phyloP scores from a whole-genome alignment of 176 grass and related monocot genomes.

The Oryza glumipatula region DNA sequence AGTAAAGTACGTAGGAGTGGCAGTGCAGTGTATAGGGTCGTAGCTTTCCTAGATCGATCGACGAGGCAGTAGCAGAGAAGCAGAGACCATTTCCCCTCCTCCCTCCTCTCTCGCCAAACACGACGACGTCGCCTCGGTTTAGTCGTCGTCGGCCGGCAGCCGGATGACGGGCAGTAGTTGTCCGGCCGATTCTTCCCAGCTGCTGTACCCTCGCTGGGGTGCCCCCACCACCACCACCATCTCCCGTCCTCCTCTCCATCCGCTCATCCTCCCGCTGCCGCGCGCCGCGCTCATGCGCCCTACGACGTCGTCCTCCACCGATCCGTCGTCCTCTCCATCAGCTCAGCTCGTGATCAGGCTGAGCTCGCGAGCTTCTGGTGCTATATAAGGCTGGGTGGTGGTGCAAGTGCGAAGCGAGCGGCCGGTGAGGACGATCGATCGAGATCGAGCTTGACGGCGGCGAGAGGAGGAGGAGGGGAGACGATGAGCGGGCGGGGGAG shows the following conservation, averaged over 20 bases:
- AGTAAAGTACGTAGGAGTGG: no score
- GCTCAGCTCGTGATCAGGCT: no score
- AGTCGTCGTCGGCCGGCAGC: not conserved
- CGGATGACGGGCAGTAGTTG: not conserved
- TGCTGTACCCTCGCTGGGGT: not conserved
- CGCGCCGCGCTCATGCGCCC: not conserved
- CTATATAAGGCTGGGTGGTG: not conserved
- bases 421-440: no score
- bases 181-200: not conserved
- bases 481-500: not conserved
- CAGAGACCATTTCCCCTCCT: constrained; percentile 3
- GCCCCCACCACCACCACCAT: not conserved
- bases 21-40: no score
- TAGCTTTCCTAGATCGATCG: constrained; percentile 37
- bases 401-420: no score
- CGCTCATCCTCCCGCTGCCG: no score
- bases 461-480: no score
- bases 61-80: not conserved
- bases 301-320: not conserved
- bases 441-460: no score
- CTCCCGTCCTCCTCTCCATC: not conserved
- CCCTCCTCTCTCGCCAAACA: not conserved
- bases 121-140: not conserved
- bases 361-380: not conserved
- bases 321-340: not conserved